Evolutionary conservation across 306 rosid species (phyloP).

Genomic region (Glycyrrhiza uralensis): DNA sequence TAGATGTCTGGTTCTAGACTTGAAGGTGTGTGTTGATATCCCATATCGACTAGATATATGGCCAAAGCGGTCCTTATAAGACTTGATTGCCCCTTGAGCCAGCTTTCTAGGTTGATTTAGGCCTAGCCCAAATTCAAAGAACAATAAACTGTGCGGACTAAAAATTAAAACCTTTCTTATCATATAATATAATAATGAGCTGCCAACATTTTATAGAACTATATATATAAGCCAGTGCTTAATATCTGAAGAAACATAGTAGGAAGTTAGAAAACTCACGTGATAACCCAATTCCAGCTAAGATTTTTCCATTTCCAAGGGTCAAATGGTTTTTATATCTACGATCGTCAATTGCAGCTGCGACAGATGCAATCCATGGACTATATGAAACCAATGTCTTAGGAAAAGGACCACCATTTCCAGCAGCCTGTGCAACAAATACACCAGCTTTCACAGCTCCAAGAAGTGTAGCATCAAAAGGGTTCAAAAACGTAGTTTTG

Average conservation of each 20-base stretch:
- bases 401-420: constrained; percentile 99
- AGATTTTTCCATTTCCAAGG: constrained; percentile 91
- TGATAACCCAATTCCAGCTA: constrained; percentile 92
- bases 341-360: constrained; percentile 99
- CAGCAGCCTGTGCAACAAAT: constrained; percentile 99
- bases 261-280: constrained; percentile 61
- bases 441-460: constrained; percentile 99
- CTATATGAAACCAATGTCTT: constrained; percentile 96
- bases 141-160: background rate
- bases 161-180: background rate
- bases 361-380: constrained; percentile 95
- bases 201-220: background rate
- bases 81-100: no score
- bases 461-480: constrained; percentile 99
- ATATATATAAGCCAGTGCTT: background rate
- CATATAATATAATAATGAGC: background rate
- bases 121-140: no score
- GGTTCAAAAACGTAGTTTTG: constrained; percentile 82
- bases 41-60: no score
- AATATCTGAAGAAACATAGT: background rate
- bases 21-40: no score
- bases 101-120: no score
- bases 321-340: constrained; percentile 89
- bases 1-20: no score
- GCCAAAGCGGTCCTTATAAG: no score